Base-by-base conservation (phyloP, 139 green algal genomes). In the Chlamydomonas sp. region DNA sequence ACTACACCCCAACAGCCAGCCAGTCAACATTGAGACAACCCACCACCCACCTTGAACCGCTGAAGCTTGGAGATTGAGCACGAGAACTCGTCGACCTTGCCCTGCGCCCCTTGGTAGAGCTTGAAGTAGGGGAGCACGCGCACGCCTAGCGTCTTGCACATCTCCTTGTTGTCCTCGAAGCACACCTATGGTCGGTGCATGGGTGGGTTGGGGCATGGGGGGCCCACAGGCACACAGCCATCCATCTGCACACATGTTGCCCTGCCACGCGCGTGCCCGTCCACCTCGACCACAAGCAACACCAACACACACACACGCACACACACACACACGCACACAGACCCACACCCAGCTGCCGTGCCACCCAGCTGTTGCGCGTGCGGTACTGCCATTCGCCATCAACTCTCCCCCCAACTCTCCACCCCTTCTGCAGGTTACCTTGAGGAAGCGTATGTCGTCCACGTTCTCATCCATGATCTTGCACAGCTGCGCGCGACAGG, bases 61-160 rank as follows among this genome's bases (percentile, higher is more conserved):
- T 73, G 69, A 3, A 83, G 48, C 64, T 83, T 83, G 58, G 48
- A 72, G 48, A 83, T 50, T 1, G 77, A 79, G 69, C 64, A 75
- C 28, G 47, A 68, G 69, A 83, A 83, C 37, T 71, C 35, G 33
- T 74, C 77, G 30, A 83, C 77, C 0, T 65, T 62, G 10, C 93
- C 92, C 58, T 90, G 64, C 2, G 87, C 69, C 10, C 93, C 93
- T 3, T 85, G 79, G 70, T 96, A 98, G n/a, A 97, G 88, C 38
- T 96, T 86, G 73, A 98, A 97, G 79, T 77, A 96, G 0, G 93
- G 93, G 69, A 98, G 84, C 58, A 98, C 89, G 8, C 29, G n/a
- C 20, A 66, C 59, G 6, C 59, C 59, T 33, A 66, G n/a, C 13
- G 39, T 66, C 33, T 66, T 66, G 29, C 59, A 66, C 59, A 97